These are phyloP conservation scores for Antitrichia curtipendula DNA, from an alignment of 225 moss, liverwort and hornwort species.

Conservation along the genomic window DNA sequence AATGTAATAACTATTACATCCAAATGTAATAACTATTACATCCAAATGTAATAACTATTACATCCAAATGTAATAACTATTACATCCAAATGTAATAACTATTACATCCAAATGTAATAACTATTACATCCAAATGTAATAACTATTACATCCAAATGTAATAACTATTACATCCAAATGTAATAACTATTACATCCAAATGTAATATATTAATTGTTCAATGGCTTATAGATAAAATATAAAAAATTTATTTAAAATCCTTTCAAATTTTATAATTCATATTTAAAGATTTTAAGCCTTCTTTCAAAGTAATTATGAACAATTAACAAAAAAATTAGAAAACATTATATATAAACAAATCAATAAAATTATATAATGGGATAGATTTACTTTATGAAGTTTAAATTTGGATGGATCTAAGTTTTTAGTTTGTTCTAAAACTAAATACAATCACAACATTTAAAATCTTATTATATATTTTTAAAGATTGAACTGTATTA, in stretches of 20 bases:
- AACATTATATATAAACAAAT: background rate
- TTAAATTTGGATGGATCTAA: background rate
- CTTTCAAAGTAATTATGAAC: background rate
- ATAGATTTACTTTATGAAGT: background rate
- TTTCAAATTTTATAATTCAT: background rate
- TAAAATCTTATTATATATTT: background rate
- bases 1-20: no score
- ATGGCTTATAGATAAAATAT: background rate
- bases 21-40: no score
- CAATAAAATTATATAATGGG: rapidly evolving
- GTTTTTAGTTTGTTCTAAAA: background rate
- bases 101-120: no score
- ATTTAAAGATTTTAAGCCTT: background rate
- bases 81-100: no score
- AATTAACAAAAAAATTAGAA: no score
- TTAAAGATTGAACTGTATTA: background rate
- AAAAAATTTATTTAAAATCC: background rate
- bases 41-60: no score
- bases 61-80: no score
- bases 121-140: no score
- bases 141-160: no score
- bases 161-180: no score
- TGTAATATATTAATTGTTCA: background rate
- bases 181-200: no score
- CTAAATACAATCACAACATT: rapidly evolving